Conservation (phyloP, 2,329 filamentous ascomycete genomes). For the Alternaria solani region DNA sequence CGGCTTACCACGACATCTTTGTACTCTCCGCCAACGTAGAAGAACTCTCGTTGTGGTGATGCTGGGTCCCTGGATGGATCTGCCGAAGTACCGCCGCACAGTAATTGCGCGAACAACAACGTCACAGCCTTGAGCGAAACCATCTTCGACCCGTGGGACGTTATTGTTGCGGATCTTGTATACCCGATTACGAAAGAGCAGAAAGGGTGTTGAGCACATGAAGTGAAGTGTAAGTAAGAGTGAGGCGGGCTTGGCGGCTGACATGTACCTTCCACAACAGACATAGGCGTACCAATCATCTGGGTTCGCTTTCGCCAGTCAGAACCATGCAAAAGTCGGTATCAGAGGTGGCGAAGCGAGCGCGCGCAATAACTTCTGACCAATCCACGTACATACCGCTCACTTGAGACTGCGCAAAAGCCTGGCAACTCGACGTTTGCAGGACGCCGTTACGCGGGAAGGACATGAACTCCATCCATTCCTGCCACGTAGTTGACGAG, state of each 20-base stretch:
- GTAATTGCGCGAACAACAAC: not conserved
- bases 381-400: no score
- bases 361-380: no score
- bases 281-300: not conserved
- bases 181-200: not conserved
- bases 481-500: no score
- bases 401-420: no score
- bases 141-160: accelerated
- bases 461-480: no score
- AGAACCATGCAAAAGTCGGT: not conserved
- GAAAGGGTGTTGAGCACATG: not conserved
- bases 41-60: constrained; percentile 24
- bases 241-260: not conserved
- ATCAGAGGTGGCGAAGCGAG: no score
- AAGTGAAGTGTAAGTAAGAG: not conserved
- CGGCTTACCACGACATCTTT: constrained; percentile 23
- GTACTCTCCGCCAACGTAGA: constrained; percentile 39
- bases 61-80: not conserved
- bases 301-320: not conserved
- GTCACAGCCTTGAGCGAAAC: not conserved
- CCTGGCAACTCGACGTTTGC: no score
- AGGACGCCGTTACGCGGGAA: no score
- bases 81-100: not conserved
- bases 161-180: not conserved
- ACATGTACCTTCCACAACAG: not conserved